A percentile compares a stretch with the other conserved stretches of the same genome.
Conservation (phyloP, 106 monocot species). For the Triglochin maritima region DNA sequence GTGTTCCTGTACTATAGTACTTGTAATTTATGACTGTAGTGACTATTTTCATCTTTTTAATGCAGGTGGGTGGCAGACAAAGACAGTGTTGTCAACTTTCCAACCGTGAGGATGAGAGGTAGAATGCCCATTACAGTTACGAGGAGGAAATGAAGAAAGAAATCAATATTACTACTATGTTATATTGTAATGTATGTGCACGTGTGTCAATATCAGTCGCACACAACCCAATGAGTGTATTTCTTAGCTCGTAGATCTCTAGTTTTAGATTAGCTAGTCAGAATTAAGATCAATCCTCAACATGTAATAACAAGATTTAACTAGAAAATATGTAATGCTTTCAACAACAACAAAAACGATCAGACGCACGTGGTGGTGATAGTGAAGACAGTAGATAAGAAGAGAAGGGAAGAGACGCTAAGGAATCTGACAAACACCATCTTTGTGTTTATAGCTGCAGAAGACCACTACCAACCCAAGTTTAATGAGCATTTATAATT, state of each 20-base stretch:
- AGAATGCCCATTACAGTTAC: constrained; percentile 43
- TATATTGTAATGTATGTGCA: too few relatives aligned
- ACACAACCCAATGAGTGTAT: too few relatives aligned
- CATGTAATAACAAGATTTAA: too few relatives aligned
- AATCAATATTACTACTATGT: neutral
- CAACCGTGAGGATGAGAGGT: constrained; percentile 57
- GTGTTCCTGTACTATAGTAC: neutral
- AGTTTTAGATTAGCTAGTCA: too few relatives aligned
- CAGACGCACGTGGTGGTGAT: neutral
- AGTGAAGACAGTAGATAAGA: neutral
- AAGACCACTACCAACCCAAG: neutral
- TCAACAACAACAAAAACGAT: too few relatives aligned
- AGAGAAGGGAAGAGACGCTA: neutral
- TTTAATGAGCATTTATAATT: neutral
- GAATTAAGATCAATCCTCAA: too few relatives aligned
- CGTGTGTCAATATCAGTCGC: too few relatives aligned
- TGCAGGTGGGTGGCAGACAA: constrained; percentile 66
- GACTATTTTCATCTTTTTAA: neutral
- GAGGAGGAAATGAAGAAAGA: neutral
- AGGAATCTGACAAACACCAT: neutral
- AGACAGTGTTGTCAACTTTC: constrained; percentile 55
- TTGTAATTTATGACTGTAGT: neutral
- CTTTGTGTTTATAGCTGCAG: too few relatives aligned
- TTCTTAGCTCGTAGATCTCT: too few relatives aligned
- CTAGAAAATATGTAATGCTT: too few relatives aligned